Evolutionary conservation across 2,329 filamentous ascomycete genomes (phyloP).

Genomic region (Sphaceloma murrayae): DNA sequence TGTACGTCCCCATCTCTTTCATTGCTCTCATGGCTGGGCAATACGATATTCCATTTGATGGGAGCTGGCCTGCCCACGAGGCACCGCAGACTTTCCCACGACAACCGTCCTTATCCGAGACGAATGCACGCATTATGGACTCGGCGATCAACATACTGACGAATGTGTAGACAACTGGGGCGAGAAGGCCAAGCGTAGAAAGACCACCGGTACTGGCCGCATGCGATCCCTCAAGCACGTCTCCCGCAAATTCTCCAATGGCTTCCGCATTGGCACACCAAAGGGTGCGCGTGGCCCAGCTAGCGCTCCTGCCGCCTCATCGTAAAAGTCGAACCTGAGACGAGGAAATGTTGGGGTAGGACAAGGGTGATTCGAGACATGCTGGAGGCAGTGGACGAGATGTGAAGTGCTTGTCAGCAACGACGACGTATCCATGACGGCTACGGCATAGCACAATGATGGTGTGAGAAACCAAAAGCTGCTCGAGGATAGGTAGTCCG

Average conservation of each 20-base stretch:
- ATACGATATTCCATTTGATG: neutral
- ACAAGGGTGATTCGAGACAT: neutral
- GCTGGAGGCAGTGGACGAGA: neutral
- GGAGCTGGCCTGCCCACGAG: neutral
- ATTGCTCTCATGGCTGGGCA: no score
- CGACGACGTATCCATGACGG: no score
- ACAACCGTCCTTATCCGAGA: no score
- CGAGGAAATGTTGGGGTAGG: neutral
- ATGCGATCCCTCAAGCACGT: constrained; percentile 92
- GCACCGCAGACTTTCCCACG: no score
- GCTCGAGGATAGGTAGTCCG: constrained; percentile 1
- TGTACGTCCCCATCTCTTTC: no score
- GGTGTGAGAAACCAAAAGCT: constrained; percentile 3
- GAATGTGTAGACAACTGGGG: constrained; percentile 81
- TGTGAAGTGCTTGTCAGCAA: no score
- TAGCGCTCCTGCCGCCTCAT: constrained; percentile 23
- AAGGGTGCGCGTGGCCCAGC: constrained; percentile 67
- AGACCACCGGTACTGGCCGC: constrained; percentile 95
- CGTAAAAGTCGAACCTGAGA: neutral
- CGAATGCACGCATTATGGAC: neutral
- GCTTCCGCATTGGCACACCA: constrained; percentile 84
- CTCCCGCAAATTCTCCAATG: constrained; percentile 91
- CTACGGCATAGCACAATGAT: no score
- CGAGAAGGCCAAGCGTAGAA: constrained; percentile 99
- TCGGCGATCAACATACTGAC: constrained; percentile 17